These are phyloP conservation scores for Endoconidiophora polonica DNA, from an alignment of 2,329 filamentous ascomycete genomes.

Conservation along the genomic window DNA sequence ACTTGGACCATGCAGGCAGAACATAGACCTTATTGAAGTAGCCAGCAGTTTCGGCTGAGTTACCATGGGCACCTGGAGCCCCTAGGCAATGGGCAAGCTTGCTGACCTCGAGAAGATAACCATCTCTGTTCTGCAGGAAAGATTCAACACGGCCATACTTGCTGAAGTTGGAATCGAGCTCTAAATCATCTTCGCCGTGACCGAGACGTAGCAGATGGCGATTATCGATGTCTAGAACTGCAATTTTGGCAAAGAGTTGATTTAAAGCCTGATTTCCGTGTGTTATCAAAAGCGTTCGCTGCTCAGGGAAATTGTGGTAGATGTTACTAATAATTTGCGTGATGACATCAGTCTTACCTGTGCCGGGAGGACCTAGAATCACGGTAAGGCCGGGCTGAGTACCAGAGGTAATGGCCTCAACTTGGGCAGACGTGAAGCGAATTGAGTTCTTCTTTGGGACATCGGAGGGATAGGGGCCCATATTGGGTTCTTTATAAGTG, in stretches of 20 bases:
- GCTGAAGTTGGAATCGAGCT: constrained; percentile 73
- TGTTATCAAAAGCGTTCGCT: constrained; percentile 80
- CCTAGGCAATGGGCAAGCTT: constrained; percentile 70
- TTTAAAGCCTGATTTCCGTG: constrained; percentile 98
- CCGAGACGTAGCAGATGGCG: constrained; percentile 82
- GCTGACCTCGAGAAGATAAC: constrained; percentile 67
- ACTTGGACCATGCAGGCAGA: constrained; percentile 74
- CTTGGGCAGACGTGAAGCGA: constrained; percentile 78
- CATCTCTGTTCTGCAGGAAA: constrained; percentile 73
- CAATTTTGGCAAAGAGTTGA: constrained; percentile 94
- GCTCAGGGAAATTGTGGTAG: constrained; percentile 90
- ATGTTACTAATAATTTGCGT: constrained; percentile 98
- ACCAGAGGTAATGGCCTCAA: constrained; percentile 84
- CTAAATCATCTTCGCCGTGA: constrained; percentile 87
- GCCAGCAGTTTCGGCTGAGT: constrained; percentile 87
- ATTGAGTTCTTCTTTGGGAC: constrained; percentile 65
- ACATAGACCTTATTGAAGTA: constrained; percentile 94
- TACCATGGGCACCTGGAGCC: constrained; percentile 85
- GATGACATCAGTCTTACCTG: constrained; percentile 96
- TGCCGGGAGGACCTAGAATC: constrained; percentile 87
- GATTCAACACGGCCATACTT: constrained; percentile 91
- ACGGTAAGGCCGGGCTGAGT: constrained; percentile 88
- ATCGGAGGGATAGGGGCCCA: constrained; percentile 77
- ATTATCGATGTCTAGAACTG: constrained; percentile 89
- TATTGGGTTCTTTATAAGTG: constrained; percentile 78